phyloP scores from a whole-genome alignment of 805 yeast genomes.

The Pichia deserticola region DNA sequence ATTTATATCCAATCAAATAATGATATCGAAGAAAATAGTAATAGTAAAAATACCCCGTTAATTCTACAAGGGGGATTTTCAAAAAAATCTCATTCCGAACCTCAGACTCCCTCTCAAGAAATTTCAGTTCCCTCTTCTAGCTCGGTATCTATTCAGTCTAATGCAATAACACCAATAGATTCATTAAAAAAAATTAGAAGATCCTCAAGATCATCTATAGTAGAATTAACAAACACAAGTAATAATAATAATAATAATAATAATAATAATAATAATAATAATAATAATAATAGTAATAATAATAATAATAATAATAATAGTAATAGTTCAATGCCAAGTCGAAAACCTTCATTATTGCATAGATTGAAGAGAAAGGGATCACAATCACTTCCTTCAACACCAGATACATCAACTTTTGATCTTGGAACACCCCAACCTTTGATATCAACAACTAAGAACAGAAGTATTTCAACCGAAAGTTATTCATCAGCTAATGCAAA shows the following conservation, averaged over 20 bases:
- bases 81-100: background rate
- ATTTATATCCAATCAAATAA: background rate
- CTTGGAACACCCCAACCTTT: background rate
- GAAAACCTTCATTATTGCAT: slow-evolving; percentile 2
- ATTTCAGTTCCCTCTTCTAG: too few relatives aligned
- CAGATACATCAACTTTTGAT: slow-evolving; percentile 4
- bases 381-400: slow-evolving; percentile 4
- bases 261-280: too few relatives aligned
- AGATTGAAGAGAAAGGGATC: background rate
- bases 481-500: background rate
- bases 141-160: too few relatives aligned
- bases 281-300: too few relatives aligned
- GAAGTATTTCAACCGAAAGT: background rate
- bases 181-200: background rate
- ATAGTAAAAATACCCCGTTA: too few relatives aligned
- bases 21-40: background rate
- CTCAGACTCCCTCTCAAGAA: background rate
- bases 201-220: background rate
- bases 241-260: too few relatives aligned
- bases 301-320: too few relatives aligned
- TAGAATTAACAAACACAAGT: background rate
- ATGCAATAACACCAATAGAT: too few relatives aligned
- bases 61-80: too few relatives aligned
- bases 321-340: background rate
- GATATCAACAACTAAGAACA: background rate